Conservation (phyloP, 257 asterid genomes). For the Ballota nigra region DNA sequence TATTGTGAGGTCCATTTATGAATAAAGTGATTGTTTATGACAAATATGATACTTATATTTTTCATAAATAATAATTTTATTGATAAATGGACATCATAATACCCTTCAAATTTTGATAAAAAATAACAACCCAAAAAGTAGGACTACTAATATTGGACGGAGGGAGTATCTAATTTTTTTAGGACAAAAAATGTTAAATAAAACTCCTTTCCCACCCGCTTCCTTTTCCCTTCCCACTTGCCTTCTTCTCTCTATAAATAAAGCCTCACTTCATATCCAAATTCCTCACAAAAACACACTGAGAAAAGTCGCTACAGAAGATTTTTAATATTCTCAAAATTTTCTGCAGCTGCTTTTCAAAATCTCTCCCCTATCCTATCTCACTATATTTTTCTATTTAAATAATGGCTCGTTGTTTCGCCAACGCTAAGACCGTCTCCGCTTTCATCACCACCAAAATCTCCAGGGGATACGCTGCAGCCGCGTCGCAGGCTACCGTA, state of each 20-base stretch:
- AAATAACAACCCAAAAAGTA: too few relatives aligned
- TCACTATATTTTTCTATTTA: too few relatives aligned
- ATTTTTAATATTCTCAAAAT: neutral
- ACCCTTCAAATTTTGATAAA: too few relatives aligned
- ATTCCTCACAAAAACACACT: neutral
- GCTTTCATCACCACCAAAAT: conserved; percentile 28
- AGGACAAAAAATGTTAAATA: too few relatives aligned
- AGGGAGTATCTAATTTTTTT: too few relatives aligned
- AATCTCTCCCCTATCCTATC: neutral
- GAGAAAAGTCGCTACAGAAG: conserved; percentile 3
- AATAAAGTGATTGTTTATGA: too few relatives aligned
- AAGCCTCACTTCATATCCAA: neutral
- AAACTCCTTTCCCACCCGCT: too few relatives aligned
- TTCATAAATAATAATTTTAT: too few relatives aligned
- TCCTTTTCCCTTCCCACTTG: neutral
- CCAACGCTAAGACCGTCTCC: conserved; percentile 35
- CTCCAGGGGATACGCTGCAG: conserved; percentile 36
- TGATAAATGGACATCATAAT: too few relatives aligned
- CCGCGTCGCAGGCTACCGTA: conserved; percentile 6
- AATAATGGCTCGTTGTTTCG: conserved; percentile 40
- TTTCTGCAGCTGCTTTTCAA: conserved; percentile 17
- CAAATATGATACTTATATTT: too few relatives aligned
- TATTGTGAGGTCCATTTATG: too few relatives aligned
- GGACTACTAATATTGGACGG: too few relatives aligned
- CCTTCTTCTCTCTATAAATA: conserved; percentile 10